Percentiles rank a stretch among this genome's conserved stretches.
phyloP scores from a whole-genome alignment of 2,329 filamentous ascomycete species.

The Dryadomyces sulphureus region DNA sequence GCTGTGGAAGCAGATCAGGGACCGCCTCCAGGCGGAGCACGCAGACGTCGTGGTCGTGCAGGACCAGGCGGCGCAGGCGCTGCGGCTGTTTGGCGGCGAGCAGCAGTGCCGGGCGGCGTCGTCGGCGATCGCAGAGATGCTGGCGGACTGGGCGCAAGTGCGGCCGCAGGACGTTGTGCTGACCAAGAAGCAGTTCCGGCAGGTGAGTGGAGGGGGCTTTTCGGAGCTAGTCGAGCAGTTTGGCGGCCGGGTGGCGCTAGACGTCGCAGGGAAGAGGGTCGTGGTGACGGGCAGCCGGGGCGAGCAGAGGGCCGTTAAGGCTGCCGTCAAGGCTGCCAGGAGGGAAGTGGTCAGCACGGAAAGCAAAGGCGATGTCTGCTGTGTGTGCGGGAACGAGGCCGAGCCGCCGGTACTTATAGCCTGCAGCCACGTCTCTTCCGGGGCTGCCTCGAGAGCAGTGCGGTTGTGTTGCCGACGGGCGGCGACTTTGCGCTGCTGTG shows the following conservation, averaged over 20 bases:
- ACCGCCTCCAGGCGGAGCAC: no score
- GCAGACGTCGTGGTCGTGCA: no score
- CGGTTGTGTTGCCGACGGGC: neutral
- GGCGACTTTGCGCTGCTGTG: slow-evolving; percentile 2
- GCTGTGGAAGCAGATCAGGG: no score
- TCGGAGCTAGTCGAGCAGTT: neutral
- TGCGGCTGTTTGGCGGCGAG: no score
- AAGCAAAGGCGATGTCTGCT: slow-evolving; percentile 10
- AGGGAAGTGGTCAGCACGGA: no score
- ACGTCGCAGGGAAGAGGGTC: neutral
- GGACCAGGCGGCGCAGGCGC: no score
- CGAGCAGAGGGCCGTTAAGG: neutral
- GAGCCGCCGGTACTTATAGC: slow-evolving; percentile 19
- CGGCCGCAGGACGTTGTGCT: no score
- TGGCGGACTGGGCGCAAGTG: no score
- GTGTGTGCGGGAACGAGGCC: slow-evolving; percentile 21
- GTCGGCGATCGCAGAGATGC: no score
- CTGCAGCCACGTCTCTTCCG: slow-evolving; percentile 26
- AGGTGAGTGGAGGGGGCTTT: neutral
- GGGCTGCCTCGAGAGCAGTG: slow-evolving; percentile 23
- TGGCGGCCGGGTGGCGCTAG: neutral
- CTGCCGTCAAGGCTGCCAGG: neutral
- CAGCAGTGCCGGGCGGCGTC: no score
- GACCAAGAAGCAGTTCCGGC: neutral
- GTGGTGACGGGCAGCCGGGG: neutral